Evolutionary conservation across 768 basidiomycete species (phyloP).

Genomic region (Mycena crocata): DNA sequence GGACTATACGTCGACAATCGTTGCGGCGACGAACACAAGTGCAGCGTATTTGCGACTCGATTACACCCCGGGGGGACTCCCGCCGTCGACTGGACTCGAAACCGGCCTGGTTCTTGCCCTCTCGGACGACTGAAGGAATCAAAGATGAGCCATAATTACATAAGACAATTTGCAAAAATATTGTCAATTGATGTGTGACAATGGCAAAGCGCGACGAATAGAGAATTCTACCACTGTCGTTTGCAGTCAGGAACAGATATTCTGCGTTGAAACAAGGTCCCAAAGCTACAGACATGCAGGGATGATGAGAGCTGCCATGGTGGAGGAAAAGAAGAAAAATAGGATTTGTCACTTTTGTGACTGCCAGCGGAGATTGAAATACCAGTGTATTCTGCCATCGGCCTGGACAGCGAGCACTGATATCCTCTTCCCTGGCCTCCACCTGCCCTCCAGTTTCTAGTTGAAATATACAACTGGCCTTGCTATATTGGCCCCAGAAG

Average conservation of each 20-base stretch:
- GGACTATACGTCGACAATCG: constrained; percentile 8
- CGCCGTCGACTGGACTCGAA: constrained; percentile 13
- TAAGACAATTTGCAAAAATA: not conserved
- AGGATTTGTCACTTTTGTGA: no score
- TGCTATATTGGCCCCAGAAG: not conserved
- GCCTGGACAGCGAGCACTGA: constrained; percentile 43
- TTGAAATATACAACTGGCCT: not conserved
- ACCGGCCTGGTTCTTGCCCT: not conserved
- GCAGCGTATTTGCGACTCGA: constrained; percentile 15
- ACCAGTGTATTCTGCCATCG: constrained; percentile 42
- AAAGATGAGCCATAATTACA: not conserved
- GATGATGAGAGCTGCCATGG: constrained; percentile 16
- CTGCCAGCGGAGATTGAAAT: constrained; percentile 28
- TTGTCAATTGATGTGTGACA: not conserved
- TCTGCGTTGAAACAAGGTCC: no score
- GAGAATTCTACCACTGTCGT: no score
- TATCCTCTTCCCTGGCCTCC: constrained; percentile 18
- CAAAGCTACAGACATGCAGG: constrained; percentile 7
- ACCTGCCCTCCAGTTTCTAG: not conserved
- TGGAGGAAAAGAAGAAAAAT: no score
- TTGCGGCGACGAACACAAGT: not conserved
- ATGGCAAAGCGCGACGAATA: no score
- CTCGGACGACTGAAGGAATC: constrained; percentile 11
- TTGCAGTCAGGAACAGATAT: no score
- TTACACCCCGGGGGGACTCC: not conserved